Percentiles rank a stretch among this genome's conserved stretches.
Evolutionary conservation across 1,139 yeast species (phyloP).

Genomic region (Blastobotrys proliferans): DNA sequence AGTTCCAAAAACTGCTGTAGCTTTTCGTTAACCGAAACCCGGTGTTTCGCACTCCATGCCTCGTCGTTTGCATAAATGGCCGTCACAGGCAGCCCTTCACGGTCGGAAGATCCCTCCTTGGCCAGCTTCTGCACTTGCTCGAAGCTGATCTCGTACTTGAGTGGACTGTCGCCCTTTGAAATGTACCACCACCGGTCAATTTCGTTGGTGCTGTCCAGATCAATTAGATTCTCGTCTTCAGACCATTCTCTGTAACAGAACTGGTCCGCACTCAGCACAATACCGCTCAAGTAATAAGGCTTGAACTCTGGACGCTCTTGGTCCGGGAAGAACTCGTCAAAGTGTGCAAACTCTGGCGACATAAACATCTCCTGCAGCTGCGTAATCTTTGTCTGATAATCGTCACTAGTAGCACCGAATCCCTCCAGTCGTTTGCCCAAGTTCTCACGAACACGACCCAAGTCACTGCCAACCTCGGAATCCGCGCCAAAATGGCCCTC

Average conservation of each 20-base stretch:
- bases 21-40: conserved; percentile 15
- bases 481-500: conserved; percentile 24
- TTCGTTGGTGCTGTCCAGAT: conserved; percentile 11
- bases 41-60: conserved; percentile 20
- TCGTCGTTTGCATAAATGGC: conserved; percentile 26
- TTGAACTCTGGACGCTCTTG: conserved; percentile 20
- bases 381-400: too few relatives aligned
- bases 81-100: conserved; percentile 25
- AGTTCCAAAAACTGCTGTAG: conserved; percentile 13
- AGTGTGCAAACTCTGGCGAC: too few relatives aligned
- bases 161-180: conserved; percentile 11
- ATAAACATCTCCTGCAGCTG: conserved; percentile 20
- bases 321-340: conserved; percentile 15
- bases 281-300: conserved; percentile 27
- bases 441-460: too few relatives aligned
- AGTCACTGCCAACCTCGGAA: too few relatives aligned
- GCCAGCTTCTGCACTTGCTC: conserved; percentile 23
- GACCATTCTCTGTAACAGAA: conserved; percentile 21
- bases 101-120: conserved; percentile 24
- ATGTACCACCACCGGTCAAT: conserved; percentile 21
- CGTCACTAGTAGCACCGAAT: too few relatives aligned
- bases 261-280: conserved; percentile 30
- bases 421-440: conserved; percentile 7
- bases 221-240: conserved; percentile 19
- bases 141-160: conserved; percentile 16